These are phyloP conservation scores for Triangularia verruculosa DNA, from an alignment of 2,329 filamentous ascomycete genomes.

Conservation along the genomic window DNA sequence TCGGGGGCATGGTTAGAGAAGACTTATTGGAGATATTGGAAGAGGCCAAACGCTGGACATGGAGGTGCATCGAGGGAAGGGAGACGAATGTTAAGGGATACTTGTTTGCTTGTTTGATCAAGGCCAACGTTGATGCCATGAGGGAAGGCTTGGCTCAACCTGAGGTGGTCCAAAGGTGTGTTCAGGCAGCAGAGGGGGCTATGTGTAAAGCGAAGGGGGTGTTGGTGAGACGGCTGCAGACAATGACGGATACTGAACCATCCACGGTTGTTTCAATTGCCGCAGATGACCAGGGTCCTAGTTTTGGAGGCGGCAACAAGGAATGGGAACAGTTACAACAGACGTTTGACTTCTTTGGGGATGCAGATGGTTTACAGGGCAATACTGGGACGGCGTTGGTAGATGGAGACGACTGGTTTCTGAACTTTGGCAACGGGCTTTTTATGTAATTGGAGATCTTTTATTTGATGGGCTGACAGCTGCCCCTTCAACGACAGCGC, in stretches of 20 bases:
- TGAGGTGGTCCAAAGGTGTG: not conserved
- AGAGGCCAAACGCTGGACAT: conserved; percentile 40
- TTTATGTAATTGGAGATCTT: too few species aligned
- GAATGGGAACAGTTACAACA: not conserved
- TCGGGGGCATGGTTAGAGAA: conserved; percentile 33
- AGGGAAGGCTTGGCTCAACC: not conserved
- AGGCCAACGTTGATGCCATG: conserved; percentile 1
- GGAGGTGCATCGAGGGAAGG: conserved; percentile 42
- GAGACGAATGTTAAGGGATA: conserved; percentile 56
- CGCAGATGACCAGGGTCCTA: not conserved
- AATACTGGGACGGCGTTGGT: not conserved
- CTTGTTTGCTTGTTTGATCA: conserved; percentile 40
- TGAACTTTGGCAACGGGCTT: not conserved
- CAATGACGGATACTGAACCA: not conserved
- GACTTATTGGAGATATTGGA: conserved; percentile 44
- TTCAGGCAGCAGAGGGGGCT: not conserved
- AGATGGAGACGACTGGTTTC: not conserved
- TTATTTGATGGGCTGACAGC: too few species aligned
- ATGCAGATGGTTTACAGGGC: not conserved
- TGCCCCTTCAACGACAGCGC: too few species aligned
- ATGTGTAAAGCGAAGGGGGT: not conserved
- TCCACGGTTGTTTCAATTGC: not conserved
- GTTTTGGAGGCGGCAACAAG: not conserved
- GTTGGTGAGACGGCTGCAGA: not conserved
- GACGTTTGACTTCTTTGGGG: not conserved